Base-by-base conservation (phyloP, 1,284 basidiomycete genomes). In the Tylopilus sp. region DNA sequence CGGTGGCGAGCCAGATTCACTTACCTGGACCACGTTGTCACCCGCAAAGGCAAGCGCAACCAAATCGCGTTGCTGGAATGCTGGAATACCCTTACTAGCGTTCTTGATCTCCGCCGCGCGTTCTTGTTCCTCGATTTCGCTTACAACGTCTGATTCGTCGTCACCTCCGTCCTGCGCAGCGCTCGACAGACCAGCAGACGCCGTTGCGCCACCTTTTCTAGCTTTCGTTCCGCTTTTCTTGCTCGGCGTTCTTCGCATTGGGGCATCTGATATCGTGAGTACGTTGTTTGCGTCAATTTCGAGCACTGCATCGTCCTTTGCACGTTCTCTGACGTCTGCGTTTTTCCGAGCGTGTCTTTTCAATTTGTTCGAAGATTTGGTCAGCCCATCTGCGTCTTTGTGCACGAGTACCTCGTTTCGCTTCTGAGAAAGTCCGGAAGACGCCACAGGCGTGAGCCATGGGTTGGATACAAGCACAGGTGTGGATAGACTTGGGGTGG, bases 1-100 rank as follows among this genome's bases (percentile, higher is more conserved):
- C 5, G 12, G 11, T 19, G 4, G 18, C 18, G 12, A n/a, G 19
- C 2, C 11, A 5, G 13, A 7, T 16, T 18, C 13, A 19, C 78
- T 21, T 59, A 91, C 90, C 66, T 88, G 81, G 0, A 96, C 84
- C 11, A 98, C 96, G 61, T 97, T 90, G 67, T 99, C 96, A 1
- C 92, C 92, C 0, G 96, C 96, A 72, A 99, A 99, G 0, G 96
- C 97, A 52, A 86, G 82, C 1, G 93, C 89, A 8, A 99, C 94
- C 5, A 99, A 76, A 55, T 97, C 89, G 21, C 89, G 78, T 66
- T 97, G 93, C 64, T 88, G 76, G 65, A 94, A 89, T 0, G 86
- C 86, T 41, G 75, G 76, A 2, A 77, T 60, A n/a, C 70, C 71
- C 39, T 69, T 73, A 37, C 56, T 63, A 26, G 58, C 75, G 6